A percentile compares a stretch with the other conserved stretches of the same genome.
phyloP scores from a whole-genome alignment of 2,329 filamentous ascomycete species.

The Fusarium secorum region DNA sequence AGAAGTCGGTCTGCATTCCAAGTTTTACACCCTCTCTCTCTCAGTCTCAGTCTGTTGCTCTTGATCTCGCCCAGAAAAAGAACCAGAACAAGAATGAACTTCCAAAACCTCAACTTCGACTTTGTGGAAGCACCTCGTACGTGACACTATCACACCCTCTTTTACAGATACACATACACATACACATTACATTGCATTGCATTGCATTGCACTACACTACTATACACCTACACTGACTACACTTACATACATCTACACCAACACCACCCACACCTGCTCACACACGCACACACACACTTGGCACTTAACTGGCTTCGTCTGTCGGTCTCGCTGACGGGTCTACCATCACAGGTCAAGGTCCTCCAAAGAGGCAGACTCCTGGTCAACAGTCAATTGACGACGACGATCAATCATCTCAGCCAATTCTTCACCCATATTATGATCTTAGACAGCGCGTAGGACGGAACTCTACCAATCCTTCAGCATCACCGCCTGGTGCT shows the following conservation, averaged over 20 bases:
- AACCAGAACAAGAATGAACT: slow-evolving; percentile 46
- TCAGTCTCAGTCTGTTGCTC: background rate
- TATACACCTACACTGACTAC: background rate
- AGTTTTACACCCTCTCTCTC: slow-evolving; percentile 11
- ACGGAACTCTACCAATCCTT: slow-evolving; percentile 27
- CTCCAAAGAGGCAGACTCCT: slow-evolving; percentile 33
- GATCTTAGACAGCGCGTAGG: slow-evolving; percentile 38
- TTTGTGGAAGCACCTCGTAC: slow-evolving; percentile 50
- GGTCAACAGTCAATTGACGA: slow-evolving; percentile 33
- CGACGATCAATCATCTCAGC: slow-evolving; percentile 37
- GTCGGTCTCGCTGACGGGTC: slow-evolving; percentile 29
- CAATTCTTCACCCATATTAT: slow-evolving; percentile 40
- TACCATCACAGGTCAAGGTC: slow-evolving; percentile 37
- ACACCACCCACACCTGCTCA: background rate
- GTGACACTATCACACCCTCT: slow-evolving; percentile 35
- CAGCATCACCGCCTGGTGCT: slow-evolving; percentile 47
- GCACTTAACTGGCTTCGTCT: slow-evolving; percentile 20
- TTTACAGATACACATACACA: background rate
- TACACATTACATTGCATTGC: background rate
- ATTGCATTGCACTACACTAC: background rate
- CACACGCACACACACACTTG: background rate
- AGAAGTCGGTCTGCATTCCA: slow-evolving; percentile 39
- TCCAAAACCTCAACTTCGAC: slow-evolving; percentile 48
- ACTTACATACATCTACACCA: background rate
- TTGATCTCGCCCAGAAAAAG: slow-evolving; percentile 30